Evolutionary conservation across 2,329 filamentous ascomycete genomes (phyloP).

Genomic region (Fusarium sp.): DNA sequence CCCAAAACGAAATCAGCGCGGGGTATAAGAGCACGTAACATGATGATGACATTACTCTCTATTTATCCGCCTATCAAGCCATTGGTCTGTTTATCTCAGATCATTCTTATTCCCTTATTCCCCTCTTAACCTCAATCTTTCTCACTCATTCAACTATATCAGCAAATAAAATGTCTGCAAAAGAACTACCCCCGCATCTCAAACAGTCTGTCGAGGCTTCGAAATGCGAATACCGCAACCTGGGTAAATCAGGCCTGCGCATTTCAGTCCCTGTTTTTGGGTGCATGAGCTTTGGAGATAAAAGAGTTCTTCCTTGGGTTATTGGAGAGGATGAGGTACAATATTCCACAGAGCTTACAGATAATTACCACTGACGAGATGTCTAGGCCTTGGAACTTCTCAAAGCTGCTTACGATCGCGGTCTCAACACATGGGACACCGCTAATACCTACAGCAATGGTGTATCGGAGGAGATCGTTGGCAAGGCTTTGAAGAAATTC

Average conservation of each 20-base stretch:
- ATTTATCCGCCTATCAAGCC: conserved; percentile 17
- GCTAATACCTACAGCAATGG: conserved; percentile 34
- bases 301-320: conserved; percentile 21
- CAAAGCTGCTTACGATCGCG: conserved; percentile 33
- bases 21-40: conserved; percentile 3
- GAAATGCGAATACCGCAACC: conserved; percentile 32
- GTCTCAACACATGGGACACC: conserved; percentile 32
- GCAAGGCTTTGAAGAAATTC: conserved; percentile 28
- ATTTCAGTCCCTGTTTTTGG: conserved; percentile 26
- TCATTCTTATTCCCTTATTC: background rate
- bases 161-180: background rate
- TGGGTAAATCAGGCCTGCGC: conserved; percentile 15
- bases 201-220: conserved; percentile 26
- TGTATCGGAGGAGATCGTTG: conserved; percentile 21
- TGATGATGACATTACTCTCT: background rate
- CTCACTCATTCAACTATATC: background rate
- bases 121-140: background rate
- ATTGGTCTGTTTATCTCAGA: background rate
- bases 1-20: background rate
- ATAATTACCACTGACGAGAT: background rate
- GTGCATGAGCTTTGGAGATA: conserved; percentile 34
- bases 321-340: conserved; percentile 29
- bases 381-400: conserved; percentile 19
- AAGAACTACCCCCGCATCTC: conserved; percentile 14
- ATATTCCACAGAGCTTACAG: rapidly evolving